Conservation (phyloP, 306 rosid species). For the Cicer yamashitae region DNA sequence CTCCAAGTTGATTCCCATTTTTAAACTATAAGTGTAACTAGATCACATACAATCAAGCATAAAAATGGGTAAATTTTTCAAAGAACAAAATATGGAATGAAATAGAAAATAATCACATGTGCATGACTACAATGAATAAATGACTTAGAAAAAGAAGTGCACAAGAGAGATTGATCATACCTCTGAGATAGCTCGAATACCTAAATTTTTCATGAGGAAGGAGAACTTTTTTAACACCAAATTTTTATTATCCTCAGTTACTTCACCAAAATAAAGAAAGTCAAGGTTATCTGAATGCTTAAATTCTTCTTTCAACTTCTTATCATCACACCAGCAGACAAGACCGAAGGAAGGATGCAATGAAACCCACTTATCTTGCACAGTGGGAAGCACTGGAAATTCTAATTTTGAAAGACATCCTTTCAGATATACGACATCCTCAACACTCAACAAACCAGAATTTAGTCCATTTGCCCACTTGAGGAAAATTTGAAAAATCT, state of each 20-base stretch:
- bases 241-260: constrained; percentile 55
- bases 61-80: background rate
- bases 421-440: constrained; percentile 66
- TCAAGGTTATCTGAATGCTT: constrained; percentile 68
- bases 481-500: constrained; percentile 81
- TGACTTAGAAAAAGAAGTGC: constrained; percentile 26
- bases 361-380: constrained; percentile 91
- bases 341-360: constrained; percentile 84
- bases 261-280: constrained; percentile 69
- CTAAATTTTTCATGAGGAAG: constrained; percentile 71
- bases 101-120: constrained; percentile 18
- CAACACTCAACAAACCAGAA: constrained; percentile 64
- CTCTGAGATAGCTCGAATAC: constrained; percentile 89
- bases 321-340: constrained; percentile 87
- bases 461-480: constrained; percentile 83
- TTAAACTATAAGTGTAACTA: constrained; percentile 6
- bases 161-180: constrained; percentile 52
- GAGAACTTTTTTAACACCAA: constrained; percentile 58
- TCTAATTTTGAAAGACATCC: constrained; percentile 66
- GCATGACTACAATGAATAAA: constrained; percentile 15
- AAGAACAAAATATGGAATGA: constrained; percentile 4
- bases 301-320: constrained; percentile 67
- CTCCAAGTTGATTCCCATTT: constrained; percentile 20
- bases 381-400: constrained; percentile 80
- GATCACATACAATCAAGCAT: constrained; percentile 14